phyloP scores from a whole-genome alignment of 257 asterid genomes.

The Paraleonurus japonicus region DNA sequence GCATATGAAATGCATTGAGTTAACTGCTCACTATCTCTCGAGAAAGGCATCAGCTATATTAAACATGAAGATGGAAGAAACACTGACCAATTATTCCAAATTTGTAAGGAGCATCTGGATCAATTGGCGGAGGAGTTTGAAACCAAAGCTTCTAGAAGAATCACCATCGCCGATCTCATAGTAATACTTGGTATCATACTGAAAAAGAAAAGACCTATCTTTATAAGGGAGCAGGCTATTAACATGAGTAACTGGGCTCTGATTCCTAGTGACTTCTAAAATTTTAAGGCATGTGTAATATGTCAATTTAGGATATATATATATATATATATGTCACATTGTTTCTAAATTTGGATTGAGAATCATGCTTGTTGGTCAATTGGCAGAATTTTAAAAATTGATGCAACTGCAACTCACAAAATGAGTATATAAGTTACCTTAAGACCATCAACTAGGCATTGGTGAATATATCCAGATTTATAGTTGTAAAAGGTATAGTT shows the following conservation, averaged over 20 bases:
- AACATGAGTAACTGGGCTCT: background rate
- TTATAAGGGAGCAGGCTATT: constrained; percentile 8
- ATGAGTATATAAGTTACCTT: constrained; percentile 46
- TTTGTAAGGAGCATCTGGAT: constrained; percentile 75
- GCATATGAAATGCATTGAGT: constrained; percentile 5
- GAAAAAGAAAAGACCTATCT: constrained; percentile 28
- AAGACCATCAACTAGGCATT: constrained; percentile 71
- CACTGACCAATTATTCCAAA: constrained; percentile 84
- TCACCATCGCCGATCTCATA: constrained; percentile 75
- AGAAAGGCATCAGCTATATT: background rate
- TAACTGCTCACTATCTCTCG: background rate
- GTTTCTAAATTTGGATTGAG: background rate
- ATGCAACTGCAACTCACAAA: background rate
- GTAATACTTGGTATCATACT: constrained; percentile 76
- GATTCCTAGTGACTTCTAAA: background rate
- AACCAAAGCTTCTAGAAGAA: constrained; percentile 82
- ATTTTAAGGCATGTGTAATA: background rate
- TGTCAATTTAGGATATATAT: background rate
- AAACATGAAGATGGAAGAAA: constrained; percentile 17
- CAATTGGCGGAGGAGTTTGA: constrained; percentile 68
- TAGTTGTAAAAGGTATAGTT: constrained; percentile 75
- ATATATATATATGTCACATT: background rate
- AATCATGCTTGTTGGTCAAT: background rate
- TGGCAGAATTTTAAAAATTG: background rate
- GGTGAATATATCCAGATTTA: constrained; percentile 79